These are phyloP conservation scores for Solanum sitiens DNA, from an alignment of 257 asterid species.

Conservation along the genomic window DNA sequence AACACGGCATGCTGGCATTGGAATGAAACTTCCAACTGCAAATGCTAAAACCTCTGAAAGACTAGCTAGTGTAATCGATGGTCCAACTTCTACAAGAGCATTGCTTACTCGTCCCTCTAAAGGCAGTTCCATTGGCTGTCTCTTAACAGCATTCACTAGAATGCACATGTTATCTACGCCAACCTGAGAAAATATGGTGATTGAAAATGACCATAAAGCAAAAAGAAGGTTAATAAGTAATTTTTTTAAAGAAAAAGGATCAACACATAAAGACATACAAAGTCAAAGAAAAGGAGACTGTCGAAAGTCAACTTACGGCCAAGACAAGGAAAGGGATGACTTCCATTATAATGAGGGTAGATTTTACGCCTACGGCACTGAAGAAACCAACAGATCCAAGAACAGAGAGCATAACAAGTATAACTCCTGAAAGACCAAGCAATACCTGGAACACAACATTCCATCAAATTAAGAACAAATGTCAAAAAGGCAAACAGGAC, in stretches of 20 bases:
- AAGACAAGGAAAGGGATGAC: conserved; percentile 99
- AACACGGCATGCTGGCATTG: conserved; percentile 98
- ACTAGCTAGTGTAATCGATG: conserved; percentile 95
- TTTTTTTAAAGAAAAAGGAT: background rate
- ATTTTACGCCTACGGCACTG: conserved; percentile 92
- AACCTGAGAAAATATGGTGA: conserved; percentile 43
- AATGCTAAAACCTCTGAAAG: conserved; percentile 94
- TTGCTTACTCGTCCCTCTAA: conserved; percentile 93
- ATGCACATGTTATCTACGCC: conserved; percentile 99
- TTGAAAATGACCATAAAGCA: background rate
- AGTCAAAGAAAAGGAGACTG: background rate
- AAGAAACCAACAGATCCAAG: conserved; percentile 97
- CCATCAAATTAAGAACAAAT: background rate
- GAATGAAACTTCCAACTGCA: conserved; percentile 99
- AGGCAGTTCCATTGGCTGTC: conserved; percentile 87
- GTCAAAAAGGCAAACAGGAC: background rate
- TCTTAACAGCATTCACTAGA: conserved; percentile 91
- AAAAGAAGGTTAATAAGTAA: background rate
- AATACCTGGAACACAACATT: conserved; percentile 48
- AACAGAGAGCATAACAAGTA: conserved; percentile 95
- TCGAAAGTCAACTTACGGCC: conserved; percentile 59
- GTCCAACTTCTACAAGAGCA: conserved; percentile 98
- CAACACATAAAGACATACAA: background rate
- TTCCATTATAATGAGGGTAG: conserved; percentile 98
- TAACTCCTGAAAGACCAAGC: conserved; percentile 90